A percentile compares a stretch with the other conserved stretches of the same genome.
These are phyloP conservation scores for Firmiana major DNA, from an alignment of 345 rosid genomes.

Conservation along the genomic window DNA sequence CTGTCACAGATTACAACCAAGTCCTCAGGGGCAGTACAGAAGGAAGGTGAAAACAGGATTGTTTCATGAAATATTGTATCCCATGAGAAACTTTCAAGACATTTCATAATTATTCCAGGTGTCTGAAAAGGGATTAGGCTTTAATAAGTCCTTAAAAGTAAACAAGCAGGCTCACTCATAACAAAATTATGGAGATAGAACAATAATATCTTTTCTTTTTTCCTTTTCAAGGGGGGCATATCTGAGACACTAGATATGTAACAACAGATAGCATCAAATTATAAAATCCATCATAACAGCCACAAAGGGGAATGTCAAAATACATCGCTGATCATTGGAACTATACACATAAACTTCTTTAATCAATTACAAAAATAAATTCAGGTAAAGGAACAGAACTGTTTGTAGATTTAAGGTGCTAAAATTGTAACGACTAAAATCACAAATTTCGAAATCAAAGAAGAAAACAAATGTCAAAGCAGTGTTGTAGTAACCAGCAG, in stretches of 20 bases:
- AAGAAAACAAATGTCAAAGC: conserved; percentile 20
- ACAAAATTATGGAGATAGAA: not conserved
- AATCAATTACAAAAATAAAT: not conserved
- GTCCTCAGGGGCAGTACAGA: not conserved
- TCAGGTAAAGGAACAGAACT: not conserved
- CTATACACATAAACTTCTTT: not conserved
- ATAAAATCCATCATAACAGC: not conserved
- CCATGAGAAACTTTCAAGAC: not conserved
- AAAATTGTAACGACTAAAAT: not conserved
- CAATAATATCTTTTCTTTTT: not conserved
- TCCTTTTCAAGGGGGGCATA: not conserved
- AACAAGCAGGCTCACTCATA: not conserved
- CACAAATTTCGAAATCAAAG: conserved; percentile 8
- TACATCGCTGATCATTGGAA: not conserved
- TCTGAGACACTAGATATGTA: not conserved
- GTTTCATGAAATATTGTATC: not conserved
- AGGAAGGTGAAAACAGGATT: not conserved
- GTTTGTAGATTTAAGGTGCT: not conserved
- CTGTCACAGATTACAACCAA: not conserved
- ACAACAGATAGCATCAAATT: not conserved
- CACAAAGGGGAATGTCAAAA: not conserved
- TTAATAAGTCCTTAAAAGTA: not conserved
- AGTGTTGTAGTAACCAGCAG: conserved; percentile 63
- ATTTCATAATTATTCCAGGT: not conserved
- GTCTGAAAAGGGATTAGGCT: not conserved